A percentile compares a stretch with the other conserved stretches of the same genome.
These are phyloP conservation scores for Apiotrichum gracile DNA, from an alignment of 1,284 basidiomycete genomes.

Conservation along the genomic window DNA sequence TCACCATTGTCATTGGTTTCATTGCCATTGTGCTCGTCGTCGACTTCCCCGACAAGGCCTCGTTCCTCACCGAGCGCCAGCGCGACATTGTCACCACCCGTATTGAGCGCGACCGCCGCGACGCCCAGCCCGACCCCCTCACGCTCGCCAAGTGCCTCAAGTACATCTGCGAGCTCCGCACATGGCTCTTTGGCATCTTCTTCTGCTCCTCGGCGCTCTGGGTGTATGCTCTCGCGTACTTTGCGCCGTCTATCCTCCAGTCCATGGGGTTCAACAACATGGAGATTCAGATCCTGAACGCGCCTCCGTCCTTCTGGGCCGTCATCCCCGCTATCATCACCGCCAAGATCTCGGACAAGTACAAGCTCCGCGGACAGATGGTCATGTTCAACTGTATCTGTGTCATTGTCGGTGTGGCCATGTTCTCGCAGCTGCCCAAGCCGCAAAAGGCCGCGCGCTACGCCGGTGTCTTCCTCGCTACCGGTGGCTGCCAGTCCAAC, in stretches of 20 bases:
- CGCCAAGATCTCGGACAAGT: slow-evolving; percentile 44
- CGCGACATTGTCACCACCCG: slow-evolving; percentile 7
- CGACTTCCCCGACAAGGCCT: slow-evolving; percentile 16
- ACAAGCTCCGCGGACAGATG: background rate
- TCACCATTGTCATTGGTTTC: slow-evolving; percentile 10
- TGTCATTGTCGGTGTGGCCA: slow-evolving; percentile 7
- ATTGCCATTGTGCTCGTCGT: slow-evolving; percentile 3
- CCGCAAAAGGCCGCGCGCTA: slow-evolving; percentile 8
- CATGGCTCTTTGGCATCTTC: slow-evolving; percentile 49
- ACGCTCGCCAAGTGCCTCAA: slow-evolving; percentile 36
- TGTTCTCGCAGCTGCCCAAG: slow-evolving; percentile 12
- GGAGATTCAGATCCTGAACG: slow-evolving; percentile 37
- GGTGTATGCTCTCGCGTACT: slow-evolving; percentile 32
- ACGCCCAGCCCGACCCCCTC: slow-evolving; percentile 45
- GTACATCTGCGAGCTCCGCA: slow-evolving; percentile 45
- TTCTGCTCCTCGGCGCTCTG: slow-evolving; percentile 31
- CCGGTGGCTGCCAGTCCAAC: slow-evolving; percentile 37
- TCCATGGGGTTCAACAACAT: slow-evolving; percentile 20
- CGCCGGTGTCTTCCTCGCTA: slow-evolving; percentile 21
- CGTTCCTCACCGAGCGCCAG: slow-evolving; percentile 9
- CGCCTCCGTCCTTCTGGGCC: slow-evolving; percentile 44
- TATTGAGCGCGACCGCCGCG: slow-evolving; percentile 25
- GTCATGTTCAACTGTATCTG: slow-evolving; percentile 9
- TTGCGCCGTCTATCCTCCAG: slow-evolving; percentile 47
- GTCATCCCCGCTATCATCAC: slow-evolving; percentile 38